Conservation (phyloP, 202 grass and related monocot genomes). For the Thinopyrum obtusiflorum region DNA sequence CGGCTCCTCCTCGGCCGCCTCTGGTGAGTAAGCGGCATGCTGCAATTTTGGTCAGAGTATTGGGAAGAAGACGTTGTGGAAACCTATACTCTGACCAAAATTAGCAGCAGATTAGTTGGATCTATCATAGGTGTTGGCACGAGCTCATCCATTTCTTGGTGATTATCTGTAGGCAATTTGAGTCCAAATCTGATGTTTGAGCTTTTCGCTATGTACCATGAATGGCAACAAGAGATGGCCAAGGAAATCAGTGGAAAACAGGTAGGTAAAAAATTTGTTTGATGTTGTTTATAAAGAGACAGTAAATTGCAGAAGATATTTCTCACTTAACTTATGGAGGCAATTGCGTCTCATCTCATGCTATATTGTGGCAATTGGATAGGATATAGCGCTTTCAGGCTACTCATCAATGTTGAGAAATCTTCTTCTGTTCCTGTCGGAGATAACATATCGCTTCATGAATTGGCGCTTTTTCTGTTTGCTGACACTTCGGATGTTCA, state of each 20-base stretch:
- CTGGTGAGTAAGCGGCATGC: constrained; percentile 33
- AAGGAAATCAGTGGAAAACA: constrained; percentile 76
- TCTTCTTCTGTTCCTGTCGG: neutral
- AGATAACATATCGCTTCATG: neutral
- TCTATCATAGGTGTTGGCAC: neutral
- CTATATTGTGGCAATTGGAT: neutral
- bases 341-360: neutral
- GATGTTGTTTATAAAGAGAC: neutral
- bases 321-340: neutral
- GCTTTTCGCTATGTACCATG: constrained; percentile 71
- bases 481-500: neutral
- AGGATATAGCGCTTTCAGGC: neutral
- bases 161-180: constrained; percentile 52
- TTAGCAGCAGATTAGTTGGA: neutral
- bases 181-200: constrained; percentile 72
- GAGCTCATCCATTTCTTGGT: neutral
- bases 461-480: neutral
- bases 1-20: constrained; percentile 13
- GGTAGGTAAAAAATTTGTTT: constrained; percentile 38
- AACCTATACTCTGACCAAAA: neutral
- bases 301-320: neutral
- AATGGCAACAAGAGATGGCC: constrained; percentile 85
- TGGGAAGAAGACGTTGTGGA: neutral
- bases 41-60: neutral
- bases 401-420: neutral